These are phyloP conservation scores for Boletus sp. DNA, from an alignment of 768 basidiomycete species.

Conservation along the genomic window DNA sequence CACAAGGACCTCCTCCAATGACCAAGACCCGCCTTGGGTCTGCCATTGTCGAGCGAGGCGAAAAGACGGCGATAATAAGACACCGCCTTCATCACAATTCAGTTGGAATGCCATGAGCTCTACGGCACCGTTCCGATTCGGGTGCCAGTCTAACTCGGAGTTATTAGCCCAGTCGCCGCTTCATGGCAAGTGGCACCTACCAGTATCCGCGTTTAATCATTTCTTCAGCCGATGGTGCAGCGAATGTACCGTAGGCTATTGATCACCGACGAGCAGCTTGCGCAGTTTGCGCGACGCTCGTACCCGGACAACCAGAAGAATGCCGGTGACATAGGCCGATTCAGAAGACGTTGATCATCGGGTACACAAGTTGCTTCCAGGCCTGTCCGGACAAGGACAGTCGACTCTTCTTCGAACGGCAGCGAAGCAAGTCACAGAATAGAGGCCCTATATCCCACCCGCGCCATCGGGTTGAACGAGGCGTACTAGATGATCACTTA, in stretches of 20 bases:
- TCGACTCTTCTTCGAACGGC: too few relatives aligned
- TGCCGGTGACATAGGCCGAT: too few relatives aligned
- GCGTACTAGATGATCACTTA: too few relatives aligned
- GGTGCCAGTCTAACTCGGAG: not conserved
- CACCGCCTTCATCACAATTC: constrained; percentile 4
- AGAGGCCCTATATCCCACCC: too few relatives aligned
- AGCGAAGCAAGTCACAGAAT: too few relatives aligned
- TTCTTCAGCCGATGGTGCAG: not conserved
- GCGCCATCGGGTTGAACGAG: too few relatives aligned
- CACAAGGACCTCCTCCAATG: constrained; percentile 48
- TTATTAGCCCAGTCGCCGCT: not conserved
- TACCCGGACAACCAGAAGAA: not conserved
- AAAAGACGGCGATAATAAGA: not conserved
- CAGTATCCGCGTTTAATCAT: not conserved
- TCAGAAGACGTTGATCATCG: too few relatives aligned
- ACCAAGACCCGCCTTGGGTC: constrained; percentile 34
- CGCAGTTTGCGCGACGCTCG: not conserved
- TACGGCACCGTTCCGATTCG: not conserved
- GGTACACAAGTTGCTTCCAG: too few relatives aligned
- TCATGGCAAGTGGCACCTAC: too few relatives aligned
- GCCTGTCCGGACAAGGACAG: too few relatives aligned
- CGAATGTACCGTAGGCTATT: not conserved
- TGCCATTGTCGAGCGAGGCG: not conserved
- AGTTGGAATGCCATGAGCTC: not conserved
- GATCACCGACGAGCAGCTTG: not conserved